A percentile compares a stretch with the other conserved stretches of the same genome.
Evolutionary conservation across 768 basidiomycete genomes (phyloP).

Genomic region (Daedaleopsis nitida): DNA sequence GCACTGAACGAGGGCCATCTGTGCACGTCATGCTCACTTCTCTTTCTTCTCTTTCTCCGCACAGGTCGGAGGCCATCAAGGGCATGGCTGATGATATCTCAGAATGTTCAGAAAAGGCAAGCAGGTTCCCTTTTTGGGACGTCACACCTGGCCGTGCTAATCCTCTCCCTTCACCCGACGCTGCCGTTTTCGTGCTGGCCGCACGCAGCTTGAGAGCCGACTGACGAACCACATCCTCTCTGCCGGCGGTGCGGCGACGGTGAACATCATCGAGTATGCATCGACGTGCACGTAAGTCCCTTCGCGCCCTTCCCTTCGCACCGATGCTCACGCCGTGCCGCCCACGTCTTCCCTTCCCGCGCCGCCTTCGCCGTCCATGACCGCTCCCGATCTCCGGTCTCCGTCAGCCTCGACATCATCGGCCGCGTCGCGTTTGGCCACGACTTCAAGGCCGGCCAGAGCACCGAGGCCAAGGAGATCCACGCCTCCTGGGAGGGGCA

Average conservation of each 20-base stretch:
- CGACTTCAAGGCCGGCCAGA: conserved; percentile 38
- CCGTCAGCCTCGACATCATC: conserved; percentile 29
- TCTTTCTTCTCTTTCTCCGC: conserved; percentile 3
- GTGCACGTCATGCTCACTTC: conserved; percentile 7
- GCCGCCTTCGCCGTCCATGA: neutral
- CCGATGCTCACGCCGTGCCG: neutral
- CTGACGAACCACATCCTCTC: conserved; percentile 26
- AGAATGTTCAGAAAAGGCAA: conserved; percentile 35
- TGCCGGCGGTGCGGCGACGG: conserved; percentile 22
- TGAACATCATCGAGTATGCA: conserved; percentile 26
- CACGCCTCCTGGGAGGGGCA: conserved; percentile 28
- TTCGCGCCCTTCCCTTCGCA: neutral
- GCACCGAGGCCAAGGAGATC: conserved; percentile 33
- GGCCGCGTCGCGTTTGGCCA: conserved; percentile 43
- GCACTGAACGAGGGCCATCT: neutral
- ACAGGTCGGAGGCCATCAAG: conserved; percentile 36
- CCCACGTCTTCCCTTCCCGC: neutral
- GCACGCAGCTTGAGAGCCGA: conserved; percentile 21
- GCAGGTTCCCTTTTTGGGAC: conserved; percentile 5
- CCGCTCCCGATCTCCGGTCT: neutral
- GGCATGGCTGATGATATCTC: conserved; percentile 37
- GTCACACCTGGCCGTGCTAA: neutral
- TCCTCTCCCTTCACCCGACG: neutral
- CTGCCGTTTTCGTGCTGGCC: neutral
- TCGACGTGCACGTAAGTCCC: conserved; percentile 25